Base-by-base conservation (phyloP, 257 asterid species). In the Nicotiana undulata region DNA sequence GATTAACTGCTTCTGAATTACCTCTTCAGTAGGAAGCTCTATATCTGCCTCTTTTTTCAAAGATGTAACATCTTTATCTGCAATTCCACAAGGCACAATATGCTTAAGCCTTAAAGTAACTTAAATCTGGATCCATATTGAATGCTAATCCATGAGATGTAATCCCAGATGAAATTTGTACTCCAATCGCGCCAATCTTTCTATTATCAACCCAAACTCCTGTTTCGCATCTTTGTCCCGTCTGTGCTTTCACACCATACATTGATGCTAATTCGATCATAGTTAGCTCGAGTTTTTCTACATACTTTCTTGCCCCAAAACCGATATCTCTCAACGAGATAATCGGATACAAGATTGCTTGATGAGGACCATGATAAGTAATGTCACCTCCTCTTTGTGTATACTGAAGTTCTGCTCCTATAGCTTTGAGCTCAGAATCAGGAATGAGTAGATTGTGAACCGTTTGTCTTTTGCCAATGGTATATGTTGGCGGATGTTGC, bases 301-400 rank as follows among this genome's bases (percentile, higher is more conserved):
- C 91, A 24, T 89, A 90, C 76, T 85, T 89, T 79, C 98, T 82
- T n/a, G 94, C 95, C 72, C 94, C 97, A 16, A 93, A 76, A 17
- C 95, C 90, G 13, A 85, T 75, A 32, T 86, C 97, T 63, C 91
- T 87, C 85, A 89, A 80, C 16, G 88, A 87, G 67, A 93, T 81
- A 72, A 92, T 87, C 29, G 93, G 98, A 78, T 90, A 93, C 70
- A 93, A 81, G 76, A 93, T 80, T 0, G 91, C 94, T 68, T 93
- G 97, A 79, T 55, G 91, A 6, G 94, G 95, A n/a, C 97, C 96
- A 49, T 92, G 98, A 85, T 88, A 93, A 1, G 96, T 93, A 80
- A 89, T 90, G 76, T 92, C 97, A 55, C 98, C 98, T 76, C 95
- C 98, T 28, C 95, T 86, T 72, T 89, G 85, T 11, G 96, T 90